phyloP scores from a whole-genome alignment of 1,284 basidiomycete species.

The Ganoderma meredithae region DNA sequence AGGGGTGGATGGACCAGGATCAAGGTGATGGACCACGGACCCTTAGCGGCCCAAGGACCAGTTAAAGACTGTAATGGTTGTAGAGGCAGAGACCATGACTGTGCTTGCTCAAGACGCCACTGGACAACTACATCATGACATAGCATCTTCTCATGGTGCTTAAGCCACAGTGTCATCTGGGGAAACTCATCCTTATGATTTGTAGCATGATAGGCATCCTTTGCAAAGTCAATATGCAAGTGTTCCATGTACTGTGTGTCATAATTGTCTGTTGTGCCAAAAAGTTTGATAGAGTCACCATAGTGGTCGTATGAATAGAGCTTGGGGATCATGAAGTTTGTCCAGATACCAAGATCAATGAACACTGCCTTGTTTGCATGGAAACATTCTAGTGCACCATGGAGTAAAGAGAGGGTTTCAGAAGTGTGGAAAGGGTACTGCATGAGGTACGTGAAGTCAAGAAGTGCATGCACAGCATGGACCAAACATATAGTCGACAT shows the following conservation, averaged over 20 bases:
- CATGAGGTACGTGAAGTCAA: slow-evolving; percentile 12
- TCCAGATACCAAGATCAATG: slow-evolving; percentile 24
- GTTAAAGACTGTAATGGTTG: no score
- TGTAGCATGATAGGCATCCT: slow-evolving; percentile 38
- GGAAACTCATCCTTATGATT: slow-evolving; percentile 44
- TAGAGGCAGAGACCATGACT: no score
- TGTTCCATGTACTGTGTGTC: slow-evolving; percentile 28
- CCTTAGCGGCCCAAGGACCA: no score
- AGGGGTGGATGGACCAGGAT: no score
- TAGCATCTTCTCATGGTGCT: slow-evolving; percentile 35
- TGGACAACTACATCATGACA: slow-evolving; percentile 8
- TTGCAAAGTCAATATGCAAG: slow-evolving; percentile 15
- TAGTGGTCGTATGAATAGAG: slow-evolving; percentile 18
- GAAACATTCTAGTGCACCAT: not conserved
- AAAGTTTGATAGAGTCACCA: not conserved
- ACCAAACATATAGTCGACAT: not conserved
- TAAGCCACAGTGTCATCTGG: slow-evolving; percentile 48
- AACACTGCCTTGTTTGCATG: slow-evolving; percentile 15
- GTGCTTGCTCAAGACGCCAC: slow-evolving; percentile 11
- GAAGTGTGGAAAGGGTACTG: slow-evolving; percentile 6
- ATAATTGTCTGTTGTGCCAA: slow-evolving; percentile 17
- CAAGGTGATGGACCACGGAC: no score
- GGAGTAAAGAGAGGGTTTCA: not conserved
- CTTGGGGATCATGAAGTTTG: slow-evolving; percentile 36
- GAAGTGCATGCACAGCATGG: not conserved